Evolutionary conservation across 192 early-diverging fungal species (phyloP).

Genomic region (Rhizophagus prolifer): DNA sequence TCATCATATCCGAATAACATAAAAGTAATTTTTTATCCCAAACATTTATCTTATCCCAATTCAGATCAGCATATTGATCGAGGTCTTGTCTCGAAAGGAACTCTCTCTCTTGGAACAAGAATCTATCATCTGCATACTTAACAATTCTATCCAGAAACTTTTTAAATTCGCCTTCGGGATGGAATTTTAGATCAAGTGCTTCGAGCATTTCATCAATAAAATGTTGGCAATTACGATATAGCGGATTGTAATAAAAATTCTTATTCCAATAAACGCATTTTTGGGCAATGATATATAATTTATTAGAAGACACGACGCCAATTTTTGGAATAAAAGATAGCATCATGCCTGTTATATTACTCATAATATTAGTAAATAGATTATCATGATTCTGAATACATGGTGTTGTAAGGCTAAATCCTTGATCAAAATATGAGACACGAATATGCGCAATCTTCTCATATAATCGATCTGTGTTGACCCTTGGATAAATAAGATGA

Average conservation of each 20-base stretch:
- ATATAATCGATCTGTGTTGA: background rate
- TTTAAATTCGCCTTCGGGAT: background rate
- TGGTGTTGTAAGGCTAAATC: too few species aligned
- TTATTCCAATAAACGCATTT: constrained; percentile 1
- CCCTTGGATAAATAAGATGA: background rate
- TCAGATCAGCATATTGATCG: background rate
- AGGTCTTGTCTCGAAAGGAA: background rate
- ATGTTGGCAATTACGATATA: background rate
- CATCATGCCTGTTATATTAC: background rate
- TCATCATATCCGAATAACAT: constrained; percentile 15
- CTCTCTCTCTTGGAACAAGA: background rate
- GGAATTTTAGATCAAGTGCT: background rate
- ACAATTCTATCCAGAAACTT: background rate
- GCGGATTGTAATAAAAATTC: background rate
- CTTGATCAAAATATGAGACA: background rate
- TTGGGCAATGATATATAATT: background rate
- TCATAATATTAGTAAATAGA: too few species aligned
- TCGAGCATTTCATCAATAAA: background rate
- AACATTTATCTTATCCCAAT: background rate
- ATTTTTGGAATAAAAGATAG: background rate
- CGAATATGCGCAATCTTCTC: background rate
- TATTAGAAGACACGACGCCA: background rate
- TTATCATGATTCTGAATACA: too few species aligned
- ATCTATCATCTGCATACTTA: background rate
- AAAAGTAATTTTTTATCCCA: constrained; percentile 6